Evolutionary conservation across 2,329 filamentous ascomycete genomes (phyloP), one percentile per base, ranked within the genome.

Genomic region (Zasmidium angulare): DNA sequence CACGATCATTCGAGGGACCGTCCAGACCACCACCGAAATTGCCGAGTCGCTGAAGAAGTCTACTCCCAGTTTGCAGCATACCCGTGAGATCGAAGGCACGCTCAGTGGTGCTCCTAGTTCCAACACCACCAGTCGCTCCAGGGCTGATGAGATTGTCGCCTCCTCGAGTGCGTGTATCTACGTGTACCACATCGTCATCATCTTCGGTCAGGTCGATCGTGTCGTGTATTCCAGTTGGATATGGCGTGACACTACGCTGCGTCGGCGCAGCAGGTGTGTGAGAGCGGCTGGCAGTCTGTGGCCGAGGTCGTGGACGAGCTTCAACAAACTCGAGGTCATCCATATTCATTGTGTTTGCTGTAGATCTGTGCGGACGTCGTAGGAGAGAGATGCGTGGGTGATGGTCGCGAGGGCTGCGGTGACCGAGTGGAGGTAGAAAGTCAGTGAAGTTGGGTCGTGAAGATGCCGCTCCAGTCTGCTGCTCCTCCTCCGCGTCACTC

Each of bases 251-350:
- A 56, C 56, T 69, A 20, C 57, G 56, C 40, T 46, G 59, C 22
- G 61, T 51, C 40, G 55, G 58, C 19, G 58, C 36, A 23, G 56
- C 54, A 20, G 62, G 59, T 19, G 55, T 58, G 6, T 50, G 36
- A 17, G 56, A 58, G 11, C 64, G 57, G 50, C 58, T 63, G 29
- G 58, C 46, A 46, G 59, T 47, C 49, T 60, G 62, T 40, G 60
- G 58, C 21, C 58, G 55, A 40, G 62, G 55, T 20, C 61, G 63
- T 21, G 66, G 56, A 10, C 60, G 58, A 26, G 64, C 60, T 26
- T 63, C 67, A n/a, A 81, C 62, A 65, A 84, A 82, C 59, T 83
- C 74, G 7, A 85, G 76, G 53, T 84, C 82, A 2, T 81, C 63
- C 47, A 62, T 62, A 12, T 59, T 58, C 23, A 51, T 51, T 49